Percentiles rank a stretch among this genome's conserved stretches.
These are phyloP conservation scores for Pythium aquatile DNA, from an alignment of 352 stramenopile genomes.

Conservation along the genomic window DNA sequence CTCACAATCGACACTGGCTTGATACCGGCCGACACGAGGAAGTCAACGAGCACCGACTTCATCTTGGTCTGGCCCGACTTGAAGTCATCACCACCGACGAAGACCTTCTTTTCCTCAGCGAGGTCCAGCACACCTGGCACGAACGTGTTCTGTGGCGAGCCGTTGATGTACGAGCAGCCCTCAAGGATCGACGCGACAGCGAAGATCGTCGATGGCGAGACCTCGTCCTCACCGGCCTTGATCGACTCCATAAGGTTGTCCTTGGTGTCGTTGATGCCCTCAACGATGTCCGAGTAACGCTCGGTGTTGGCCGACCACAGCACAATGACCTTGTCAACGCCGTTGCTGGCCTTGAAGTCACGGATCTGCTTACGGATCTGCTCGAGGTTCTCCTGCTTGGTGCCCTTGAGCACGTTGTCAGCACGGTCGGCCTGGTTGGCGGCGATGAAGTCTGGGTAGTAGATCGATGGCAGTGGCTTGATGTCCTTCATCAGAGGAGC, in stretches of 20 bases:
- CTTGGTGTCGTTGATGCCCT: constrained; percentile 98
- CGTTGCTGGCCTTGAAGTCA: constrained; percentile 95
- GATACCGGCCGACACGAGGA: constrained; percentile 98
- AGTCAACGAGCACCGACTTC: constrained; percentile 99
- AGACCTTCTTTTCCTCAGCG: constrained; percentile 93
- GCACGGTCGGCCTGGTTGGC: constrained; percentile 98
- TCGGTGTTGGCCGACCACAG: constrained; percentile 99
- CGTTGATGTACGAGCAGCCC: constrained; percentile 99
- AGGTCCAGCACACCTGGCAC: constrained; percentile 97
- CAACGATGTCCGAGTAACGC: constrained; percentile 96
- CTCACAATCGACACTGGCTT: constrained; percentile 99
- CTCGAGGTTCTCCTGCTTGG: constrained; percentile 97
- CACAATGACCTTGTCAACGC: constrained; percentile 98
- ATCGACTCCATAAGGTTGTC: constrained; percentile 97
- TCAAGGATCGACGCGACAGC: constrained; percentile 98
- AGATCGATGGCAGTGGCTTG: constrained; percentile 96
- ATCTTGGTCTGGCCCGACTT: constrained; percentile 99
- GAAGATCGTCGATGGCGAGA: constrained; percentile 98
- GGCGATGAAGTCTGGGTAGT: constrained; percentile 99
- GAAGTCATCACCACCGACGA: constrained; percentile 99
- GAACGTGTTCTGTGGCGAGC: constrained; percentile 99
- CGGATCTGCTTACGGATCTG: constrained; percentile 92
- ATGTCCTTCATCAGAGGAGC: constrained; percentile 97
- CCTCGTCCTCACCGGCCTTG: constrained; percentile 92
- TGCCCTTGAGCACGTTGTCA: constrained; percentile 96